These are phyloP conservation scores for Nitzschia sp. DNA, from an alignment of 108 stramenopile genomes.

Conservation along the genomic window DNA sequence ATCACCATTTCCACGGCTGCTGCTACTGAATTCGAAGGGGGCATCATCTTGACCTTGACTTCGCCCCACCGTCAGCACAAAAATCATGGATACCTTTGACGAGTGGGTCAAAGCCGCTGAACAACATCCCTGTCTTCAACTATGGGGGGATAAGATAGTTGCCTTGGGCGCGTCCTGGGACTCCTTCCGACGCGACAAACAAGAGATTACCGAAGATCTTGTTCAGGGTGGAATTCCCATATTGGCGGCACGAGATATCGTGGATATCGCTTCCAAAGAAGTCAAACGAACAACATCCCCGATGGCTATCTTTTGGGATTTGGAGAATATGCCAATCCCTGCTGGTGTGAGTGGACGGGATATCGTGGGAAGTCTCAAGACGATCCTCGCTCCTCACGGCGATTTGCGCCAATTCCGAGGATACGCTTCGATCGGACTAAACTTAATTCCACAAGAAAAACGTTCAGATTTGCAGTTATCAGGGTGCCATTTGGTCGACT, in stretches of 20 bases:
- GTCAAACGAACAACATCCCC: slow-evolving; percentile 1
- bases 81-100: slow-evolving; percentile 37
- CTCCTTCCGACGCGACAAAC: slow-evolving; percentile 32
- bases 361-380: slow-evolving; percentile 17
- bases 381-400: slow-evolving; percentile 28
- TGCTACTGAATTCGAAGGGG: too few species aligned
- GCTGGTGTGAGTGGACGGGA: slow-evolving; percentile 18
- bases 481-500: slow-evolving; percentile 43
- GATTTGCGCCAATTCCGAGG: slow-evolving; percentile 39
- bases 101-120: slow-evolving; percentile 24
- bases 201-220: slow-evolving; percentile 26
- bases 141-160: slow-evolving; percentile 21
- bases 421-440: slow-evolving; percentile 41
- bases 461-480: slow-evolving; percentile 41
- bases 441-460: slow-evolving; percentile 37
- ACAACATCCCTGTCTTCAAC: slow-evolving; percentile 21
- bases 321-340: slow-evolving; percentile 47
- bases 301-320: slow-evolving; percentile 47
- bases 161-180: slow-evolving; percentile 48
- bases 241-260: slow-evolving; percentile 41
- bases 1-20: too few species aligned
- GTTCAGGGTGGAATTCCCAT: slow-evolving; percentile 37
- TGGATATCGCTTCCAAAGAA: slow-evolving; percentile 8
- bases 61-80: too few species aligned
- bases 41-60: too few species aligned